Evolutionary conservation across 306 rosid genomes (phyloP), one percentile per base, ranked within the genome.

Genomic region (Malus fusca): DNA sequence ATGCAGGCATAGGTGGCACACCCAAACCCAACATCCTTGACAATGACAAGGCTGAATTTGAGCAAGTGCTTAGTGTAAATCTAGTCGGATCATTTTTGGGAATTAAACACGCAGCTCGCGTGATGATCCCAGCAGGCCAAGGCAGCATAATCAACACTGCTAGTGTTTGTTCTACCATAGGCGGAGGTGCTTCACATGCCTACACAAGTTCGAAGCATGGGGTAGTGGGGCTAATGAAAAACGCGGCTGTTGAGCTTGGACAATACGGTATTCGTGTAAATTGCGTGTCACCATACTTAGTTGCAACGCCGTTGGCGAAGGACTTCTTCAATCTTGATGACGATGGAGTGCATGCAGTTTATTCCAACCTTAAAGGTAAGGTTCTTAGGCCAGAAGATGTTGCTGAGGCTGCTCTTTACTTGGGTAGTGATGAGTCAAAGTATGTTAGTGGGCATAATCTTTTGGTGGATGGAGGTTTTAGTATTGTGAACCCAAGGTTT

Each of bases 391-490:
- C 78, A 0, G 78, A 80, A 0, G 91, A 89, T 30, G 78, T 87
- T 30, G 93, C 87, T 7, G 82, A 89, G 58, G 89, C 89, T 72
- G 91, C 73, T 18, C 78, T 88, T 6, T 90, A 80, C 66, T 60
- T 90, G 65, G 95, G n/a, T 3, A 79, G 89, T 53, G 88, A 90
- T 55, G 81, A 79, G 10, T 82, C 95, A 10, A 82, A 82, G 72
- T 87, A 68, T 35, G 90, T 90, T 1, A 84, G 87, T 73, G 90
- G 96, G 0, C 88, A 78, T 55, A 64, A 90, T 58, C 80, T 88
- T 8, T 18, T 86, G 42, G 33, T 90, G 0, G 89, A 88, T 66
- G 95, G 92, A 66, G 92, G 90, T 25, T 88, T 66, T 9, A 72
- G 74, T 0, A 52, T 77, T 4, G 59, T 53, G 0, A 79, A 81